Evolutionary conservation across 495 filamentous ascomycete genomes (phyloP).

Genomic region (Aspergillus ostianus): DNA sequence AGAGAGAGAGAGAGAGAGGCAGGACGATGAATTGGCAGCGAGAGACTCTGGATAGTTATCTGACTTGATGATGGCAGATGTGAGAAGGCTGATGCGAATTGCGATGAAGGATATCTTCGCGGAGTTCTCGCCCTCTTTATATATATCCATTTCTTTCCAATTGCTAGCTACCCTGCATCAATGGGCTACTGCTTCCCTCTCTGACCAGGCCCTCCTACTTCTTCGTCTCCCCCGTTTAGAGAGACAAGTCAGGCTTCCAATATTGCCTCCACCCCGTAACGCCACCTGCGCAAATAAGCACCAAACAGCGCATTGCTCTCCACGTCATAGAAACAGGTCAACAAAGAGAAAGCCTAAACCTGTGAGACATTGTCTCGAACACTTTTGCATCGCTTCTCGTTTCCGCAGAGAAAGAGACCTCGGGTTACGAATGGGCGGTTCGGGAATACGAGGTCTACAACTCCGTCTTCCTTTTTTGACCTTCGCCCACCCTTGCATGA

Average conservation of each 20-base stretch:
- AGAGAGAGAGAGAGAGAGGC: neutral
- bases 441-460: neutral
- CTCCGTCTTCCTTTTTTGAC: neutral
- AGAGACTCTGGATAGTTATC: neutral
- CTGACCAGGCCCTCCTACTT: no score
- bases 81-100: neutral
- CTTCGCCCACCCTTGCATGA: neutral
- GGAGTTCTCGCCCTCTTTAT: neutral
- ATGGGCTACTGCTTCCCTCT: neutral
- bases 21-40: neutral
- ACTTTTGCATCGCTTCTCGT: neutral
- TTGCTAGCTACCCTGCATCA: neutral
- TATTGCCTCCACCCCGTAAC: neutral
- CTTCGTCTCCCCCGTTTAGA: neutral
- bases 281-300: neutral
- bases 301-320: neutral
- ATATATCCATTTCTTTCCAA: neutral
- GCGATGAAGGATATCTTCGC: neutral
- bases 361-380: neutral
- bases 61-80: neutral
- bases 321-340: neutral
- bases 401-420: neutral
- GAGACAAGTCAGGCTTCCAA: neutral
- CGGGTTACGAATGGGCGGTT: neutral
- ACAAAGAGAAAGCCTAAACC: neutral